Evolutionary conservation across 768 basidiomycete genomes (phyloP).

Genomic region (Kwoniella heveanensis): DNA sequence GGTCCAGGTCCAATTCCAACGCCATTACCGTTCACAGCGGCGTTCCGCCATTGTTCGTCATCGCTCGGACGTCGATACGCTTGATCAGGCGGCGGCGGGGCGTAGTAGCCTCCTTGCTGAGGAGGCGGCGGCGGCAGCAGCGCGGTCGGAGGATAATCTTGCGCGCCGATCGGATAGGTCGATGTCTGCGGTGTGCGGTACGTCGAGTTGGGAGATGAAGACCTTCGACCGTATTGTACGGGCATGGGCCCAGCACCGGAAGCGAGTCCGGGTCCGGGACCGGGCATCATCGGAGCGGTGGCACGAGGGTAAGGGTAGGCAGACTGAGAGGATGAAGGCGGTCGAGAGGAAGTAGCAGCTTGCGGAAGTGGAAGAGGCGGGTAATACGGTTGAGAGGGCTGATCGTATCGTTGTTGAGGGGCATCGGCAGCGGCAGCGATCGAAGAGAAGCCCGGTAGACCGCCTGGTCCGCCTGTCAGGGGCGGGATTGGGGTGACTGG

Average conservation of each 20-base stretch:
- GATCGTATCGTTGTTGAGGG: slow-evolving; percentile 18
- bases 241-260: background rate
- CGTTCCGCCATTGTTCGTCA: slow-evolving; percentile 22
- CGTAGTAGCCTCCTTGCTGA: slow-evolving; percentile 12
- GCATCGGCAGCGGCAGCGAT: slow-evolving; percentile 28
- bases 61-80: slow-evolving; percentile 20
- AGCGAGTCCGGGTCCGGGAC: slow-evolving; percentile 1
- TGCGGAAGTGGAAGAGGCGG: slow-evolving; percentile 8
- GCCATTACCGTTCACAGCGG: background rate
- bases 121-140: slow-evolving; percentile 2
- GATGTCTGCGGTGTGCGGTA: slow-evolving; percentile 19
- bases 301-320: slow-evolving; percentile 19
- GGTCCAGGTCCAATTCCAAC: background rate
- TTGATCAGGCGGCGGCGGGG: slow-evolving; percentile 11
- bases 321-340: slow-evolving; percentile 5
- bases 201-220: slow-evolving; percentile 17
- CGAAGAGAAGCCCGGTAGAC: slow-evolving; percentile 23
- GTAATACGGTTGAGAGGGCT: slow-evolving; percentile 21
- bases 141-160: slow-evolving; percentile 14
- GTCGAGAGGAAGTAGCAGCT: slow-evolving; percentile 1
- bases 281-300: background rate
- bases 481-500: slow-evolving; percentile 19
- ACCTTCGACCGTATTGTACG: slow-evolving; percentile 3
- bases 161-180: slow-evolving; percentile 13
- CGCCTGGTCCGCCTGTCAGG: slow-evolving; percentile 10